Base-by-base conservation (phyloP, 2,329 filamentous ascomycete species). In the Penicillium sp. region DNA sequence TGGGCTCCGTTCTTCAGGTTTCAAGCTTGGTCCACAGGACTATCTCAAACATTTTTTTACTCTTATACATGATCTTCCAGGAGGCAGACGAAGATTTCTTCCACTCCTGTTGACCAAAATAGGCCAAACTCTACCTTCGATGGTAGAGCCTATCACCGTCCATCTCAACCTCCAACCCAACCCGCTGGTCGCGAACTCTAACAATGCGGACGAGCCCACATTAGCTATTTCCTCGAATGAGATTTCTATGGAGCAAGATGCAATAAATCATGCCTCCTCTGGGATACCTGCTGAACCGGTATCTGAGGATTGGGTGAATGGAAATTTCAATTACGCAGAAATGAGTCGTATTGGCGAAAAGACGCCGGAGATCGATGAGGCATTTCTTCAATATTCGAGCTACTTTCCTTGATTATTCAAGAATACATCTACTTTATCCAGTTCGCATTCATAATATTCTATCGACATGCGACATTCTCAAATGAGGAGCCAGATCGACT, bases 81-180 rank as follows among this genome's bases (percentile, higher is more conserved):
- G 84, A 53, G 89, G 89, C 7, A 82, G 92, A 53, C 82, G 87
- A 58, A 86, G 88, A 47, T 94, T 91, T 68, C 77, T 93, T 13
- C 90, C 90, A 2, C 79, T 95, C 0, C 79, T 96, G 1, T 74
- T 94, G 51, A 83, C 82, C 69, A 94, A 93, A 74, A 82, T 93
- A 36, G 81, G 86, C 57, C 88, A 93, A 39, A 80, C 87, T 3
- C 75, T 92, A 3, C 87, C 88, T 14, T 51, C 53, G 1, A 61
- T 68, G 59, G 41, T 66, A 10, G 47, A 56, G 11, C 44, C 55
- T 1, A 59, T 66, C 11, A 59, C 53, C 8, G 23, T 49, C n/a
- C 63, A 66, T 57, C 49, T 66, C 4, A 57, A 57, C n/a, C 43
- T 63, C 16, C 53, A 43, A n/a, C 59, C 50, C 10, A n/a, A 19